These are phyloP conservation scores for Mortierella sp. DNA, from an alignment of 371 early-diverging fungal genomes.

Conservation along the genomic window DNA sequence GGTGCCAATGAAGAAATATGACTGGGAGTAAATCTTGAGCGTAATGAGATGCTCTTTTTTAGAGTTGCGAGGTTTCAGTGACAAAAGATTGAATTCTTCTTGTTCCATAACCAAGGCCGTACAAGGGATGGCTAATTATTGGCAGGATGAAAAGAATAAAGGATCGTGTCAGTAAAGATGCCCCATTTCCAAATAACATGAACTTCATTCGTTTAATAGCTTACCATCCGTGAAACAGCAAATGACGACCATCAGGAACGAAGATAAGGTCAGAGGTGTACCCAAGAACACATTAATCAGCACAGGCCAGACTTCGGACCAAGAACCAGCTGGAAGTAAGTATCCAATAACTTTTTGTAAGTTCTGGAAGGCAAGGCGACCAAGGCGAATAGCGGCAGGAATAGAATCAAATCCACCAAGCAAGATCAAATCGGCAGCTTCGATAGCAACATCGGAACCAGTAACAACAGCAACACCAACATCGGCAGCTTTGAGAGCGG, in stretches of 20 bases:
- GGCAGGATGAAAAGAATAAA: conserved; percentile 11
- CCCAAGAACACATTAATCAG: conserved; percentile 78
- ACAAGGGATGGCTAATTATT: conserved; percentile 61
- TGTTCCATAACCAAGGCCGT: conserved; percentile 76
- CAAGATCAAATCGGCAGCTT: conserved; percentile 81
- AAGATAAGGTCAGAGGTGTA: conserved; percentile 71
- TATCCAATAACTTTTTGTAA: conserved; percentile 85
- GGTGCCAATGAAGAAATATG: conserved; percentile 76
- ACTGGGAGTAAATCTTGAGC: conserved; percentile 64
- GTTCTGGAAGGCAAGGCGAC: conserved; percentile 88
- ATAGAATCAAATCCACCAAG: conserved; percentile 83
- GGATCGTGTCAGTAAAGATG: background rate
- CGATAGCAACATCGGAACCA: conserved; percentile 84
- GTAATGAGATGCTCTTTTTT: conserved; percentile 71
- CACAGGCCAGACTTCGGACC: conserved; percentile 79
- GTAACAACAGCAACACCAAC: conserved; percentile 85
- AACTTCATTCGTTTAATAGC: background rate
- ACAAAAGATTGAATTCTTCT: conserved; percentile 72
- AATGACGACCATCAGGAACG: conserved; percentile 75
- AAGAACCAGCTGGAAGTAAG: conserved; percentile 78
- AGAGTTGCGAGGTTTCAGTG: conserved; percentile 71
- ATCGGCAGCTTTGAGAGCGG: conserved; percentile 83
- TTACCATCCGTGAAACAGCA: conserved; percentile 65
- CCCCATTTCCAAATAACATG: background rate
- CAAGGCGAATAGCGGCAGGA: conserved; percentile 80